These are phyloP conservation scores for Aspergillus conjunctus DNA, from an alignment of 495 filamentous ascomycete species.

Conservation along the genomic window DNA sequence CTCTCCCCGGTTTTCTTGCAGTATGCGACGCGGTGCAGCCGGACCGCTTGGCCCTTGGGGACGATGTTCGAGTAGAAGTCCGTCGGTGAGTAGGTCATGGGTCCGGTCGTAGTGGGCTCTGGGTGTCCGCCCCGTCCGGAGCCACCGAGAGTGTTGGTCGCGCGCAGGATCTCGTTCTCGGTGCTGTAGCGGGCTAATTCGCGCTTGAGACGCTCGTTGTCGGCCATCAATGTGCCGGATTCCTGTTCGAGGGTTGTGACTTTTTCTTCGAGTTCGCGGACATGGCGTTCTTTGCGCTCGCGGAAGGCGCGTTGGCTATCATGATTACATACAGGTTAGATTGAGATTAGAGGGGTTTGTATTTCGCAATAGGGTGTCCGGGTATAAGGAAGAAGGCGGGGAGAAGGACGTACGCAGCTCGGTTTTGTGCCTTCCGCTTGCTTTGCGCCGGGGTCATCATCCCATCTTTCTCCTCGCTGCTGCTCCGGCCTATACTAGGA, in stretches of 20 bases:
- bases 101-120: conserved; percentile 55
- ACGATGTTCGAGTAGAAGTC: conserved; percentile 59
- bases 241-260: conserved; percentile 70
- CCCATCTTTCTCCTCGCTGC: conserved; percentile 65
- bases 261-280: conserved; percentile 88
- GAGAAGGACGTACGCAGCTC: conserved; percentile 77
- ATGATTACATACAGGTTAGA: neutral
- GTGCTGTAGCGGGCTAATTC: conserved; percentile 77
- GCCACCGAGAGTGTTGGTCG: conserved; percentile 45
- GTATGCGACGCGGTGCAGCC: conserved; percentile 69
- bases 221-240: conserved; percentile 57
- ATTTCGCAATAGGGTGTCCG: neutral
- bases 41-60: conserved; percentile 43
- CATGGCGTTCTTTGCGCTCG: conserved; percentile 92
- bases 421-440: conserved; percentile 91
- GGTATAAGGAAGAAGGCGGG: neutral
- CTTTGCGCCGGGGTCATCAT: conserved; percentile 76
- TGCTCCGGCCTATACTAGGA: conserved; percentile 37
- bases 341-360: neutral
- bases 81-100: conserved; percentile 71
- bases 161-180: conserved; percentile 94
- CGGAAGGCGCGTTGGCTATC: conserved; percentile 91
- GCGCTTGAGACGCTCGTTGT: conserved; percentile 83
- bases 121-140: conserved; percentile 10
- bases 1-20: conserved; percentile 69